These are phyloP conservation scores for Styphnolobium japonicum DNA, from an alignment of 306 rosid species.

Conservation along the genomic window DNA sequence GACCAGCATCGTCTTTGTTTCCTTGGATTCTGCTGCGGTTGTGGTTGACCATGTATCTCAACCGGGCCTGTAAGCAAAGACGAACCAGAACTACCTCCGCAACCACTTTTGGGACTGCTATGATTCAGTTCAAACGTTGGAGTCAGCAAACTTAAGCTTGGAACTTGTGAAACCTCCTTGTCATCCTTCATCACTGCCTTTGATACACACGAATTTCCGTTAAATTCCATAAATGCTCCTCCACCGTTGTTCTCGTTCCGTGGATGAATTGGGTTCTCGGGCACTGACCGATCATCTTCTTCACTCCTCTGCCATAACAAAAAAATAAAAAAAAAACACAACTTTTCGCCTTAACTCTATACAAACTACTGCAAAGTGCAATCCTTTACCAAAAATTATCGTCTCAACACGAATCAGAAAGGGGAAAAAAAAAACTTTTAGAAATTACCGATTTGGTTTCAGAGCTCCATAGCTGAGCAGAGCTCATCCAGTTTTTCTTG, in stretches of 20 bases:
- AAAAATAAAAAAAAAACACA: neutral
- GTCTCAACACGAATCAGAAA: neutral
- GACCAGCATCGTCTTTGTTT: constrained; percentile 94
- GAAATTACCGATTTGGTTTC: constrained; percentile 36
- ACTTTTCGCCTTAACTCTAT: neutral
- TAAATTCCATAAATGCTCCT: constrained; percentile 47
- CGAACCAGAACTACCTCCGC: constrained; percentile 45
- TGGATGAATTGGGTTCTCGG: constrained; percentile 32
- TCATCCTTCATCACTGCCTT: constrained; percentile 35
- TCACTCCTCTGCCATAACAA: constrained; percentile 44
- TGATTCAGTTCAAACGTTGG: constrained; percentile 43
- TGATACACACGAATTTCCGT: constrained; percentile 30
- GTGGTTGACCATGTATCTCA: constrained; percentile 41
- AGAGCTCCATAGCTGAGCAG: constrained; percentile 71
- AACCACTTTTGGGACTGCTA: constrained; percentile 29
- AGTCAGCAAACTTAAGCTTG: constrained; percentile 59
- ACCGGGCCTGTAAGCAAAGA: constrained; percentile 38
- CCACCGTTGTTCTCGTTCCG: constrained; percentile 33
- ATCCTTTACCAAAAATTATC: neutral
- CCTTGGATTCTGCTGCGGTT: constrained; percentile 46
- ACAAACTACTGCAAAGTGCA: neutral
- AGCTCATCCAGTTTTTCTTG: constrained; percentile 56
- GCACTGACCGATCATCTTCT: constrained; percentile 49
- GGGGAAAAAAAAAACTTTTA: too few relatives aligned
- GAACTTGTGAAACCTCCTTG: constrained; percentile 43